These are phyloP conservation scores for Candida nitratophila DNA, from an alignment of 805 yeast genomes.

Conservation along the genomic window DNA sequence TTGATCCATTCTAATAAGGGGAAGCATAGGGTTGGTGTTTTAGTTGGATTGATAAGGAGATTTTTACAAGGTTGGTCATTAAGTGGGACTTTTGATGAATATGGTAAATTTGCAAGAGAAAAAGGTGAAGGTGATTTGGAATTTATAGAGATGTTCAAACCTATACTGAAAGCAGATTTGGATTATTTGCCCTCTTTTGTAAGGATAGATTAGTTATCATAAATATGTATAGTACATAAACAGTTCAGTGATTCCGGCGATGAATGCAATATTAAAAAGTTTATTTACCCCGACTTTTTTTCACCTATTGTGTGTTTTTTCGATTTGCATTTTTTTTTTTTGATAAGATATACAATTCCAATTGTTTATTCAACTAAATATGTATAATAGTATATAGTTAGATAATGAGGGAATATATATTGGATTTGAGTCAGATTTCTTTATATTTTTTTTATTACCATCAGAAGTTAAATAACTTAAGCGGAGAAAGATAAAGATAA, in stretches of 20 bases:
- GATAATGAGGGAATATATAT: too few relatives aligned
- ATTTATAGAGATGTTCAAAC: slow-evolving; percentile 78
- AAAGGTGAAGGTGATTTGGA: slow-evolving; percentile 90
- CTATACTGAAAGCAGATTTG: slow-evolving; percentile 43
- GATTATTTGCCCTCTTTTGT: slow-evolving; percentile 60
- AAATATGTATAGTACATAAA: too few relatives aligned
- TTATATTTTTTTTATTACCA: too few relatives aligned
- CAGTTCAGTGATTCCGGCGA: too few relatives aligned
- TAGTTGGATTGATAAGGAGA: slow-evolving; percentile 87
- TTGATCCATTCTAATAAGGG: slow-evolving; percentile 93
- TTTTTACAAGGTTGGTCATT: slow-evolving; percentile 88
- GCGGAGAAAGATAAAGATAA: slow-evolving; percentile 90
- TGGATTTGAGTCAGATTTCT: too few relatives aligned
- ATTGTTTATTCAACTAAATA: not conserved
- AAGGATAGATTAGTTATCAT: slow-evolving; percentile 20
- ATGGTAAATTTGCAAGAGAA: slow-evolving; percentile 86
- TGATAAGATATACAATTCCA: not conserved
- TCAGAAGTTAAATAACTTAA: slow-evolving; percentile 30
- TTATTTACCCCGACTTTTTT: too few relatives aligned
- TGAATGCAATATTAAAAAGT: too few relatives aligned
- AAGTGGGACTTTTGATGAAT: slow-evolving; percentile 90
- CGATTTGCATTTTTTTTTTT: too few relatives aligned
- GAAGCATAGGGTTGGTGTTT: slow-evolving; percentile 91
- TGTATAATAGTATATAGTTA: too few relatives aligned
- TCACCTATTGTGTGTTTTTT: too few relatives aligned